Conservation (phyloP, 371 early-diverging fungal genomes). For the Quaeritorhiza haematococci region DNA sequence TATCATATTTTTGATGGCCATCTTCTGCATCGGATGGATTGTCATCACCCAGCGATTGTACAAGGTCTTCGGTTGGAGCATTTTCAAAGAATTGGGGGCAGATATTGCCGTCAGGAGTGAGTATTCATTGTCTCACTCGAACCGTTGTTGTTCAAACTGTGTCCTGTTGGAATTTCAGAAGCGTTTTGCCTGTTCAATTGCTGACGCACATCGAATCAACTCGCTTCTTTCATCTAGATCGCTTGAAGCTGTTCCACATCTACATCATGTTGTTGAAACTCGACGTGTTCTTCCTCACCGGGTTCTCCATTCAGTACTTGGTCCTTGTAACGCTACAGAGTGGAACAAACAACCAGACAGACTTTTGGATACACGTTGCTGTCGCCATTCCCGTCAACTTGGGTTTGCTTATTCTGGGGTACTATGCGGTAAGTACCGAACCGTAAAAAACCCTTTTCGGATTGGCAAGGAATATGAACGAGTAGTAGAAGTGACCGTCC, state of each 20-base stretch:
- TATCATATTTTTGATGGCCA: constrained; percentile 21
- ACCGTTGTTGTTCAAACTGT: neutral
- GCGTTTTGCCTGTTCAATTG: neutral
- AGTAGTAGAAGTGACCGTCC: neutral
- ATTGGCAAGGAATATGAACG: neutral
- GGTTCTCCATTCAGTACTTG: constrained; percentile 39
- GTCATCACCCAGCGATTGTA: constrained; percentile 32
- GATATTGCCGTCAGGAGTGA: constrained; percentile 37
- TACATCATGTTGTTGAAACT: constrained; percentile 46
- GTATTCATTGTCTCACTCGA: constrained; percentile 3
- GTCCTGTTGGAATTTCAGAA: neutral
- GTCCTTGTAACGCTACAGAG: constrained; percentile 20
- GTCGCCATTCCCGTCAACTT: constrained; percentile 25
- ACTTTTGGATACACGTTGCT: constrained; percentile 14
- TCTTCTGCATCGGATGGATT: constrained; percentile 36
- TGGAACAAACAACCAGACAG: constrained; percentile 2
- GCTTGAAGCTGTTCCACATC: constrained; percentile 41
- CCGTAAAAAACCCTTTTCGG: no score
- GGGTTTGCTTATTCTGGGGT: constrained; percentile 32
- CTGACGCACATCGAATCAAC: neutral
- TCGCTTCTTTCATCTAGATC: constrained; percentile 21
- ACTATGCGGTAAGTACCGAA: constrained; percentile 28
- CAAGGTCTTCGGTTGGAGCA: constrained; percentile 45
- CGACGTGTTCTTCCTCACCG: constrained; percentile 48
- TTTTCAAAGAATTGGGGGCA: constrained; percentile 48